These are phyloP conservation scores for Trichophyton verrucosum DNA, from an alignment of 2,329 filamentous ascomycete species.

Conservation along the genomic window DNA sequence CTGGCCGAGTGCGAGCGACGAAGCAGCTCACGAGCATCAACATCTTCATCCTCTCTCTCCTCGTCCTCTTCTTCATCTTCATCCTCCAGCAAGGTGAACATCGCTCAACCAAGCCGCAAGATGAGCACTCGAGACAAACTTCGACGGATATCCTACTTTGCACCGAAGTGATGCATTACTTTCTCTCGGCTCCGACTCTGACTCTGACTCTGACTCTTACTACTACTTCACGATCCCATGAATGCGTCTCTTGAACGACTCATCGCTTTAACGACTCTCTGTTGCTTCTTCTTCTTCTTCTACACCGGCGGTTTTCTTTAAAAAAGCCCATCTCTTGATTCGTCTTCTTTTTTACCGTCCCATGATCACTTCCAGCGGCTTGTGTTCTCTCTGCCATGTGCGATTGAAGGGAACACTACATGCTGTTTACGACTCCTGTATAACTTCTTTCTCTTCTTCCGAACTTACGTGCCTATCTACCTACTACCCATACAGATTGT, in stretches of 20 bases:
- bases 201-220: not conserved
- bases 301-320: not conserved
- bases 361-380: not conserved
- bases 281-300: not conserved
- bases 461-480: not conserved
- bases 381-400: not conserved
- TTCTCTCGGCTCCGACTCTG: not conserved
- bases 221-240: not conserved
- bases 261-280: constrained; percentile 1
- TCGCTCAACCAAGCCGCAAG: not conserved
- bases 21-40: not conserved
- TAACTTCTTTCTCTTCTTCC: not conserved
- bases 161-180: not conserved
- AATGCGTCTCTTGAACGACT: not conserved
- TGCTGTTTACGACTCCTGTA: not conserved
- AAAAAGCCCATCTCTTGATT: not conserved
- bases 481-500: not conserved
- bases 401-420: not conserved
- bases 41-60: not conserved
- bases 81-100: constrained; percentile 2
- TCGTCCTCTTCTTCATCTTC: not conserved
- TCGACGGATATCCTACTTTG: not conserved
- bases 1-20: constrained; percentile 10
- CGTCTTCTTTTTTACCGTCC: not conserved
- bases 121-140: not conserved